Base-by-base conservation (phyloP, 2,329 filamentous ascomycete species). In the Niveomyces coronatus region DNA sequence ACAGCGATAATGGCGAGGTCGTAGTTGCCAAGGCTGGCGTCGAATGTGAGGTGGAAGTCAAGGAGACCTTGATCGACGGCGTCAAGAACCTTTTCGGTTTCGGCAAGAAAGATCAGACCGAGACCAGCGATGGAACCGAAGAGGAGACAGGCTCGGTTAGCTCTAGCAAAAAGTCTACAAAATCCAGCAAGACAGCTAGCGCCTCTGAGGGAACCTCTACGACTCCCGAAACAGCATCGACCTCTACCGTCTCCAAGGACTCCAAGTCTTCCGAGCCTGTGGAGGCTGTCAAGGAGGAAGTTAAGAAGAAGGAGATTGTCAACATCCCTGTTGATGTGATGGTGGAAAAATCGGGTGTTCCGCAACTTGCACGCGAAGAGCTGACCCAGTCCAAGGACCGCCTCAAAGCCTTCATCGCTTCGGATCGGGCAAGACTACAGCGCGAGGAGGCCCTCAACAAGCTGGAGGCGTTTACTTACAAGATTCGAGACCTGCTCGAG, bases 41-140 rank as follows among this genome's bases (percentile, higher is more conserved):
- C 5, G 88, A 88, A 57, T 98, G 91, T 53, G 85, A 94, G 56
- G 75, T 82, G 18, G 84, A 93, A 37, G 71, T 70, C 4, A 85
- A 87, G 57, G 85, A 84, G 46, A 79, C 82, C 36, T 74, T 96
- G 34, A 84, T 95, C 33, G 89, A 94, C 53, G 88, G 86, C 30
- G 85, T 96, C 47, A 98, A 98, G 70, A 93, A 88, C 47, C 75
- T 95, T 45, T 93, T 98, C 54, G 91, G 91, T 5, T 88, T 96
- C 55, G 91, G 89, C 18, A 84, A 84, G 53, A 94, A 94, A 63
- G 82, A 83, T 22, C 84, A 89, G 40, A 83, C 94, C 61, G 82
- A 81, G 32, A 68, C 65, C 16, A 67, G 57, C n/a, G 53, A 51
- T 7, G 58, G 54, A 14, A 28, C 26, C 18, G 29, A 32, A 20